Evolutionary conservation across 108 stramenopile genomes (phyloP).

Genomic region (Bacterosira constricta): DNA sequence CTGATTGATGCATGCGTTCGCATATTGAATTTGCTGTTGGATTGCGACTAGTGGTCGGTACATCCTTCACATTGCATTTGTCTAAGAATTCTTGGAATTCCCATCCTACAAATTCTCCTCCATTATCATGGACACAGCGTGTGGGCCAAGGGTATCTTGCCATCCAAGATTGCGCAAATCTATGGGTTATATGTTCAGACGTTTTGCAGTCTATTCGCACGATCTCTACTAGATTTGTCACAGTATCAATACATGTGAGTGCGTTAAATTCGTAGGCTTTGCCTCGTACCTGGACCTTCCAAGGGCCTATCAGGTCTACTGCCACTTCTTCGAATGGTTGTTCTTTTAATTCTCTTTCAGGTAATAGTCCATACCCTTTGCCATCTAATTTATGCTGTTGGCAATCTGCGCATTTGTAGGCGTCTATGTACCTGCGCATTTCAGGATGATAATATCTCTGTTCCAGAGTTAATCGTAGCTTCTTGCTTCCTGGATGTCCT

Average conservation of each 20-base stretch:
- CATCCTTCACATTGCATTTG: slow-evolving; percentile 1
- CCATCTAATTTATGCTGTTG: slow-evolving; percentile 20
- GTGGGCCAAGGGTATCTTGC: slow-evolving; percentile 44
- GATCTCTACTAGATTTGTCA: slow-evolving; percentile 56
- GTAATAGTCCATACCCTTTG: slow-evolving; percentile 18
- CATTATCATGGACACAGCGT: slow-evolving; percentile 8
- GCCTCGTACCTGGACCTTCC: slow-evolving; percentile 21
- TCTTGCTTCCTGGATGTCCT: background rate
- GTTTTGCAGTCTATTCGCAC: slow-evolving; percentile 19
- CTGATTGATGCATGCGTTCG: slow-evolving; percentile 17
- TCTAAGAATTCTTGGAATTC: slow-evolving; percentile 33
- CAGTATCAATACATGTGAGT: slow-evolving; percentile 47
- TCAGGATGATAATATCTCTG: background rate
- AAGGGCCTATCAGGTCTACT: slow-evolving; percentile 39
- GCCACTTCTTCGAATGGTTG: slow-evolving; percentile 26
- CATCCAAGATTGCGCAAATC: slow-evolving; percentile 42
- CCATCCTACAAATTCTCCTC: slow-evolving; percentile 20
- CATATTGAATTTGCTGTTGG: slow-evolving; percentile 1
- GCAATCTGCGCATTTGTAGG: slow-evolving; percentile 5
- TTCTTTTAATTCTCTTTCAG: slow-evolving; percentile 1
- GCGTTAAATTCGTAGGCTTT: slow-evolving; percentile 29
- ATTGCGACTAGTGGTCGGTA: background rate
- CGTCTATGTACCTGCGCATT: background rate
- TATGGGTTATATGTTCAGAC: slow-evolving; percentile 12
- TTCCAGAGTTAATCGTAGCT: background rate